Evolutionary conservation across 371 early-diverging fungal genomes (phyloP).

Genomic region (Capniomyces stellatus): DNA sequence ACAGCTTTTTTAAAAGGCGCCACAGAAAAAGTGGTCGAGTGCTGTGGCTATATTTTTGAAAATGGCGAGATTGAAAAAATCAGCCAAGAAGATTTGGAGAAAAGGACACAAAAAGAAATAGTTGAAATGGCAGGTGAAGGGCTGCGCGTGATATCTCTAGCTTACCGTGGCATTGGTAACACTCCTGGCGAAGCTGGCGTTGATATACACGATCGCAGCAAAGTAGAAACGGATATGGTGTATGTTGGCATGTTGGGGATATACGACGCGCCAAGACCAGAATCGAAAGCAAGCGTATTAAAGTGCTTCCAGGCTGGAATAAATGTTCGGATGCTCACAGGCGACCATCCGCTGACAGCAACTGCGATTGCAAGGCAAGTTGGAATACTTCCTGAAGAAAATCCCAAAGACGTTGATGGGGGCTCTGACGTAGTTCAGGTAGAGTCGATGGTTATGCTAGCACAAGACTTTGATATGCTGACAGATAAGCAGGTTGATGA

Average conservation of each 20-base stretch:
- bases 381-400: constrained; percentile 45
- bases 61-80: constrained; percentile 19
- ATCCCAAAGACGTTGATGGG: constrained; percentile 59
- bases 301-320: constrained; percentile 85
- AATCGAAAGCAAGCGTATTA: constrained; percentile 61
- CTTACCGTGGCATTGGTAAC: constrained; percentile 28
- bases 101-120: constrained; percentile 20
- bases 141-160: constrained; percentile 50
- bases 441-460: constrained; percentile 16
- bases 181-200: constrained; percentile 12
- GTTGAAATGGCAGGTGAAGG: constrained; percentile 42
- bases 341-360: constrained; percentile 93
- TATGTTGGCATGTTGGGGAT: constrained; percentile 88
- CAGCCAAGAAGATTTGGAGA: constrained; percentile 6
- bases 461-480: constrained; percentile 64
- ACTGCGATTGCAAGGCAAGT: constrained; percentile 83
- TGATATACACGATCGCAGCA: constrained; percentile 16
- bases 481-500: constrained; percentile 31
- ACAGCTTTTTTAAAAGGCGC: constrained; percentile 72
- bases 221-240: not conserved
- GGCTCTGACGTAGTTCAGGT: constrained; percentile 48
- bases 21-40: constrained; percentile 55
- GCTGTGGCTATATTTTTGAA: constrained; percentile 4
- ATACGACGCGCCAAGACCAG: constrained; percentile 90
- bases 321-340: constrained; percentile 92